A percentile compares a stretch with the other conserved stretches of the same genome.
phyloP scores from a whole-genome alignment of 345 rosid genomes.

The Citrus hindsii region DNA sequence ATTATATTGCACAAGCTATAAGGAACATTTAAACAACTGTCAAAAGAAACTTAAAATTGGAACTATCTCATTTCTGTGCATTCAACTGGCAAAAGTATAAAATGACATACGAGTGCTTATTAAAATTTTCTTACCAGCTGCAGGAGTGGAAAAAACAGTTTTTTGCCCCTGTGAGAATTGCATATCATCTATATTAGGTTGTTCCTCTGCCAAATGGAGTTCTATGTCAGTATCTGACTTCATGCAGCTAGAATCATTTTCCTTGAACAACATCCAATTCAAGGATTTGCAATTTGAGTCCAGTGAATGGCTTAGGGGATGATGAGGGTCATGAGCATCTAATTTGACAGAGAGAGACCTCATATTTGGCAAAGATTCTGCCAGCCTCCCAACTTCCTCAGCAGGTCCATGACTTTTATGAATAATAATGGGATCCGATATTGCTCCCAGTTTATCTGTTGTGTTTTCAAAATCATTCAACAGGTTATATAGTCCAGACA shows the following conservation, averaged over 20 bases:
- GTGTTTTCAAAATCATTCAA: constrained; percentile 25
- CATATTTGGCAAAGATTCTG: constrained; percentile 69
- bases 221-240: constrained; percentile 28
- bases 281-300: constrained; percentile 38
- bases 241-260: constrained; percentile 29
- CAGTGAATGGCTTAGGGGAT: constrained; percentile 61
- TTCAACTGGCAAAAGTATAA: background rate
- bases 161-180: constrained; percentile 31
- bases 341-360: constrained; percentile 28
- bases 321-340: constrained; percentile 18
- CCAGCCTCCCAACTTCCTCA: constrained; percentile 37
- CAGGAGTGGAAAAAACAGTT: constrained; percentile 38
- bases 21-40: background rate
- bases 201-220: constrained; percentile 22
- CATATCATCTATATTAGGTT: constrained; percentile 23
- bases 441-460: constrained; percentile 21
- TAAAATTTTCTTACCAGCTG: constrained; percentile 51
- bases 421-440: constrained; percentile 49
- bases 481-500: constrained; percentile 18
- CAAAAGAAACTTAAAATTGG: constrained; percentile 6
- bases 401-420: constrained; percentile 24
- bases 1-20: background rate
- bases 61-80: background rate
- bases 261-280: constrained; percentile 33
- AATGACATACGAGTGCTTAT: background rate